These are phyloP conservation scores for Ophiocordyceps camponoti-saundersi DNA, from an alignment of 2,329 filamentous ascomycete species.

Conservation along the genomic window DNA sequence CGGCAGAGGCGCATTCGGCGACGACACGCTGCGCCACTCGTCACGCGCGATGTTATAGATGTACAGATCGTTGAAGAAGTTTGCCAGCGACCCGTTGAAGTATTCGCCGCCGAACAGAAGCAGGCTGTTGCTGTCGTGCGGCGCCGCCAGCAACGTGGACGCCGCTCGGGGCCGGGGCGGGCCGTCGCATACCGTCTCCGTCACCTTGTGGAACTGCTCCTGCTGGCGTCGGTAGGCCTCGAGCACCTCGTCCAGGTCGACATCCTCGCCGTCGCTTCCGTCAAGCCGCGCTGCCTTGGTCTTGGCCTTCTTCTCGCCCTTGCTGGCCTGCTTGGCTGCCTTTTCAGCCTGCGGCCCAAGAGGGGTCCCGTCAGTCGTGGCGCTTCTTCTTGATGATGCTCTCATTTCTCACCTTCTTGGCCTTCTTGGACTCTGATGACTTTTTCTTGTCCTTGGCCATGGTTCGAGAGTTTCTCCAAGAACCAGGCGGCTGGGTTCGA, in stretches of 20 bases:
- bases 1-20: conserved; percentile 79
- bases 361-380: neutral
- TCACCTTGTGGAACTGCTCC: conserved; percentile 86
- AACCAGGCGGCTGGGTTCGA: neutral
- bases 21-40: conserved; percentile 81
- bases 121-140: conserved; percentile 71
- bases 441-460: conserved; percentile 40
- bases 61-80: conserved; percentile 50
- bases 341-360: conserved; percentile 33
- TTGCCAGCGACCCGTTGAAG: conserved; percentile 78
- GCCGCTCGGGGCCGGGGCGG: conserved; percentile 69
- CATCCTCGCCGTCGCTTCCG: conserved; percentile 80
- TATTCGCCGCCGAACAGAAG: conserved; percentile 91
- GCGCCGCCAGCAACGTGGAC: conserved; percentile 68
- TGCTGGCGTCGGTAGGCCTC: conserved; percentile 88
- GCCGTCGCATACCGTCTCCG: conserved; percentile 52
- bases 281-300: conserved; percentile 50
- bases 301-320: conserved; percentile 74
- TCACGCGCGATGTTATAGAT: conserved; percentile 66
- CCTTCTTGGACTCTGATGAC: conserved; percentile 28
- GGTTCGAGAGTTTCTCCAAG: neutral
- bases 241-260: conserved; percentile 83
- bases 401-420: conserved; percentile 22
- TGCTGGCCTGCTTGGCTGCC: conserved; percentile 69
- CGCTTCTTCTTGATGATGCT: neutral